Conservation (phyloP, 169 alveolate species). For the Eimeria falciformis region DNA sequence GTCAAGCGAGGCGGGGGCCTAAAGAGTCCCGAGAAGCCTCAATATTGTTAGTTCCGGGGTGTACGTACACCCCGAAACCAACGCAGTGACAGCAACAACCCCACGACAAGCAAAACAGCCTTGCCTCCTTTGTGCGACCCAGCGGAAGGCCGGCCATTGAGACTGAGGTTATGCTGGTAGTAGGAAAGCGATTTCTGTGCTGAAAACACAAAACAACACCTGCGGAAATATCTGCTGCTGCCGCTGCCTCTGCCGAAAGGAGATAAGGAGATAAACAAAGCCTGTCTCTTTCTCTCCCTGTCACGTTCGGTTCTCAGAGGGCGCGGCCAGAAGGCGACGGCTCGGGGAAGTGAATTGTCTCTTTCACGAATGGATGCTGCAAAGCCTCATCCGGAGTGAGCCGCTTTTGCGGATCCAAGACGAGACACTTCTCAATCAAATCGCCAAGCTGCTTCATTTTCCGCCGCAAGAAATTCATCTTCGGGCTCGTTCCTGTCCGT, state of each 20-base stretch:
- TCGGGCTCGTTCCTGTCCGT: constrained; percentile 81
- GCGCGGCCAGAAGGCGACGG: constrained; percentile 31
- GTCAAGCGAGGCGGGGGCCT: too few species aligned
- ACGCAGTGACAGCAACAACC: not conserved
- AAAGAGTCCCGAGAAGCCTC: too few species aligned
- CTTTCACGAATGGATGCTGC: constrained; percentile 94
- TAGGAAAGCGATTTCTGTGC: not conserved
- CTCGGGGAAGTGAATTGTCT: constrained; percentile 77
- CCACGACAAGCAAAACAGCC: not conserved
- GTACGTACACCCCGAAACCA: not conserved
- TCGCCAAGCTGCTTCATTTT: constrained; percentile 81
- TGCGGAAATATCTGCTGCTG: not conserved
- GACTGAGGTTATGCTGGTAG: too few species aligned
- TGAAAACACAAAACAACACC: constrained; percentile 22
- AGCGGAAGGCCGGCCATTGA: too few species aligned
- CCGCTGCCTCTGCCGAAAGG: constrained; percentile 6
- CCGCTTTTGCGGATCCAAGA: constrained; percentile 96
- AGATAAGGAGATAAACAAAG: too few species aligned
- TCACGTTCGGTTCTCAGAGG: too few species aligned
- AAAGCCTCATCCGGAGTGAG: constrained; percentile 97
- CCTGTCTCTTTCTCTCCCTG: too few species aligned
- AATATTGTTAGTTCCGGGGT: too few species aligned
- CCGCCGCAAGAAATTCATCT: constrained; percentile 41
- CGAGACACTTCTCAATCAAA: constrained; percentile 94
- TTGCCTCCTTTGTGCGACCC: constrained; percentile 6